A percentile compares a stretch with the other conserved stretches of the same genome.
Conservation (phyloP, 2,329 filamentous ascomycete genomes). For the Aspergillus sp. region DNA sequence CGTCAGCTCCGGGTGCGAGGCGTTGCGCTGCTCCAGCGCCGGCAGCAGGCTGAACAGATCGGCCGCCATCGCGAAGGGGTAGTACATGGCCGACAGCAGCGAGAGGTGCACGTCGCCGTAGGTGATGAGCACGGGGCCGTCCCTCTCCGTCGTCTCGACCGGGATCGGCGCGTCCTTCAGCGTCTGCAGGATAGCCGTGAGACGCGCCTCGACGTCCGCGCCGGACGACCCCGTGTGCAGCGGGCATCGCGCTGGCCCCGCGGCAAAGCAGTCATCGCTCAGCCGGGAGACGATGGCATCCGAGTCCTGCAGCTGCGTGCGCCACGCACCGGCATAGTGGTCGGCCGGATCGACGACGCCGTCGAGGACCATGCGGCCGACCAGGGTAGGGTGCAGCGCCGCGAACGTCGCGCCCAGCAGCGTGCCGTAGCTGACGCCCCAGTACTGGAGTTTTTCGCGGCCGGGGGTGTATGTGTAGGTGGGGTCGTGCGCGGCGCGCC, state of each 20-base stretch:
- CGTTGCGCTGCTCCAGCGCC: background rate
- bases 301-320: background rate
- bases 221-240: background rate
- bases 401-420: background rate
- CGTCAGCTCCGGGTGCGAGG: background rate
- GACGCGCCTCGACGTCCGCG: background rate
- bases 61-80: background rate
- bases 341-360: background rate
- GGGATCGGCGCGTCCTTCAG: slow-evolving; percentile 17
- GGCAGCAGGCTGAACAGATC: background rate
- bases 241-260: background rate
- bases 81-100: background rate
- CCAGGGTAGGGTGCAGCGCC: background rate
- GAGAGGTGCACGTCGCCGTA: background rate
- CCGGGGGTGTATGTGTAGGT: background rate
- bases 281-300: background rate
- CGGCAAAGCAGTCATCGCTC: background rate
- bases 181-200: slow-evolving; percentile 9
- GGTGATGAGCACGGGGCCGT: background rate
- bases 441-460: background rate
- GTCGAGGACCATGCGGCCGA: slow-evolving; percentile 1
- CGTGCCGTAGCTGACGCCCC: background rate
- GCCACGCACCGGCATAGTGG: background rate
- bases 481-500: background rate
- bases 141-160: slow-evolving; percentile 2